These are phyloP conservation scores for Trichoderma brevicompactum DNA, from an alignment of 2,329 filamentous ascomycete species.

Conservation along the genomic window DNA sequence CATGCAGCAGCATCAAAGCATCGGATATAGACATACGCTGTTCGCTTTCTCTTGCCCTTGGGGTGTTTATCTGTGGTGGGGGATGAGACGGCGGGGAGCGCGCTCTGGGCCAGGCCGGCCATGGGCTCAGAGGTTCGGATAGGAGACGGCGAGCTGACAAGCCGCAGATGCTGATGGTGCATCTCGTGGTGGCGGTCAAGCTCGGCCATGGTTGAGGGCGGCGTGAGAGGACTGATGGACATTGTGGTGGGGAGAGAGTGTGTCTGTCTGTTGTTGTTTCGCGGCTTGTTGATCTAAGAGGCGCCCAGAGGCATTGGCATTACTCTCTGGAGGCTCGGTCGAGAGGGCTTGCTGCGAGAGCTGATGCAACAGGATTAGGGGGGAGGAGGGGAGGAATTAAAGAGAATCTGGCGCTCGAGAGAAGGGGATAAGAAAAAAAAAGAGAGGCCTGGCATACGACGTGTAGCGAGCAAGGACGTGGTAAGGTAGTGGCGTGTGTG, in stretches of 20 bases:
- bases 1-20: neutral
- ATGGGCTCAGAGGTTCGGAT: conserved; percentile 31
- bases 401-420: conserved; percentile 1
- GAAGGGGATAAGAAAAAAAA: conserved; percentile 29
- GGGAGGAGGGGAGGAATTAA: conserved; percentile 11
- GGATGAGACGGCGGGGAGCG: conserved; percentile 33
- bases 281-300: conserved; percentile 23
- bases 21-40: conserved; percentile 55
- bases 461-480: conserved; percentile 25
- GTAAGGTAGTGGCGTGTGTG: conserved; percentile 16
- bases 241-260: conserved; percentile 25
- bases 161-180: conserved; percentile 17
- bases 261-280: conserved; percentile 1
- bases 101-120: conserved; percentile 24
- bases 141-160: conserved; percentile 32
- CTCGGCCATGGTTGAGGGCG: conserved; percentile 35
- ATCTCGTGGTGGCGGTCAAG: conserved; percentile 32
- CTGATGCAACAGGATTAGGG: conserved; percentile 16
- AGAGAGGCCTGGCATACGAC: conserved; percentile 23
- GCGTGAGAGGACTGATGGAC: conserved; percentile 35
- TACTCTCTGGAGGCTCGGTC: neutral
- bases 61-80: conserved; percentile 51
- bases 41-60: conserved; percentile 66
- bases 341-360: neutral
- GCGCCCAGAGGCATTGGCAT: conserved; percentile 18